A percentile compares a stretch with the other conserved stretches of the same genome.
These are phyloP conservation scores for Boletus vermiculosoides DNA, from an alignment of 768 basidiomycete species.

Conservation along the genomic window DNA sequence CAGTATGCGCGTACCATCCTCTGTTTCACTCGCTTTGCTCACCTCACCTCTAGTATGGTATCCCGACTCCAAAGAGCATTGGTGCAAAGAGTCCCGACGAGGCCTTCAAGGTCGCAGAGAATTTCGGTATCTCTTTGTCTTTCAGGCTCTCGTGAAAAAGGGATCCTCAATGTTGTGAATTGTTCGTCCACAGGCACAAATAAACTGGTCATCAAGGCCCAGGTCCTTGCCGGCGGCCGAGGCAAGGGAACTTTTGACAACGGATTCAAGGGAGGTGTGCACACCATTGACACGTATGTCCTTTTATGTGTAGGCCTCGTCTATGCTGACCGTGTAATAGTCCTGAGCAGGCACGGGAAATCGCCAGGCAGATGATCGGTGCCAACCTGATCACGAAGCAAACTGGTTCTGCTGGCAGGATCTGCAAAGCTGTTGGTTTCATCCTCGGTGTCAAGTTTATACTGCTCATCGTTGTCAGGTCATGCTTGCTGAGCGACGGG, in stretches of 20 bases:
- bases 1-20: conserved; percentile 48
- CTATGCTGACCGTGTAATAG: conserved; percentile 38
- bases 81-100: conserved; percentile 87
- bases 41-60: conserved; percentile 72
- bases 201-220: conserved; percentile 94
- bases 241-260: conserved; percentile 97
- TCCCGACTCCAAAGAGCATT: conserved; percentile 90
- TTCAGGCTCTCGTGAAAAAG: background rate
- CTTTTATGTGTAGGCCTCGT: background rate
- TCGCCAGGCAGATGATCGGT: conserved; percentile 91
- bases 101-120: conserved; percentile 84
- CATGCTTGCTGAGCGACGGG: conserved; percentile 95
- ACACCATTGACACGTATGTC: conserved; percentile 79
- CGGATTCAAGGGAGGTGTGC: conserved; percentile 97
- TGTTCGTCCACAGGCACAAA: conserved; percentile 51
- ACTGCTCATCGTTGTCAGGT: conserved; percentile 52
- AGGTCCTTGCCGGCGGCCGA: conserved; percentile 97
- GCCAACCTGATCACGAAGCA: conserved; percentile 97
- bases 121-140: conserved; percentile 61
- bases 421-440: conserved; percentile 87
- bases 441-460: background rate
- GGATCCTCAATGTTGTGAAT: background rate
- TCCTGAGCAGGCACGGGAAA: conserved; percentile 84
- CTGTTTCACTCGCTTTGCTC: background rate
- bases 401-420: conserved; percentile 86